These are phyloP conservation scores for Lepidium sativum DNA, from an alignment of 345 rosid species.

Conservation along the genomic window DNA sequence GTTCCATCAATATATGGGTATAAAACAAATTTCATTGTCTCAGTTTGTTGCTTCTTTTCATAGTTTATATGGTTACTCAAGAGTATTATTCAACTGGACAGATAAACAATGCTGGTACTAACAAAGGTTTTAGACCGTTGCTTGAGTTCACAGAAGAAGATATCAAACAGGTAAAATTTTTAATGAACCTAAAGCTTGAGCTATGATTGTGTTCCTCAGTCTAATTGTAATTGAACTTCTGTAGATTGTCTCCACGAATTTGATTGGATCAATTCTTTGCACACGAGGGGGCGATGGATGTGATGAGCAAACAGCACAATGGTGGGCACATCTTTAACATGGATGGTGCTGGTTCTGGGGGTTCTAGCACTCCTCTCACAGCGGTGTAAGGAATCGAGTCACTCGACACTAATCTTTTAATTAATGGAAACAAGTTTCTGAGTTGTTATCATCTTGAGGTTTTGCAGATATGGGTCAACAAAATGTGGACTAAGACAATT, in stretches of 20 bases:
- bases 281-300: conserved; percentile 85
- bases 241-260: conserved; percentile 91
- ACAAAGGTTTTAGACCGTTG: conserved; percentile 88
- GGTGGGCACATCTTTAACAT: conserved; percentile 92
- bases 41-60: not conserved
- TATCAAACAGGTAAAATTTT: conserved; percentile 53
- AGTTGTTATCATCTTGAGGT: conserved; percentile 11
- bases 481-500: conserved; percentile 96
- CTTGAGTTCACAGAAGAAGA: conserved; percentile 84
- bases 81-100: conserved; percentile 21
- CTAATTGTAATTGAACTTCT: not conserved
- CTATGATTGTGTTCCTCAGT: not conserved
- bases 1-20: conserved; percentile 89
- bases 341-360: conserved; percentile 99
- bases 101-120: conserved; percentile 93
- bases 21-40: not conserved
- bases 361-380: conserved; percentile 94
- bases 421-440: not conserved
- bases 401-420: not conserved
- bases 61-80: not conserved
- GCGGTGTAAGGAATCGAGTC: conserved; percentile 58
- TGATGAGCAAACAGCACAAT: conserved; percentile 59
- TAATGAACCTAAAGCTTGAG: not conserved
- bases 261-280: conserved; percentile 89
- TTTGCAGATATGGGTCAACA: conserved; percentile 77